Percentiles rank a stretch among this genome's conserved stretches.
phyloP scores from a whole-genome alignment of 768 basidiomycete species.

The Antrodiella citrinella region DNA sequence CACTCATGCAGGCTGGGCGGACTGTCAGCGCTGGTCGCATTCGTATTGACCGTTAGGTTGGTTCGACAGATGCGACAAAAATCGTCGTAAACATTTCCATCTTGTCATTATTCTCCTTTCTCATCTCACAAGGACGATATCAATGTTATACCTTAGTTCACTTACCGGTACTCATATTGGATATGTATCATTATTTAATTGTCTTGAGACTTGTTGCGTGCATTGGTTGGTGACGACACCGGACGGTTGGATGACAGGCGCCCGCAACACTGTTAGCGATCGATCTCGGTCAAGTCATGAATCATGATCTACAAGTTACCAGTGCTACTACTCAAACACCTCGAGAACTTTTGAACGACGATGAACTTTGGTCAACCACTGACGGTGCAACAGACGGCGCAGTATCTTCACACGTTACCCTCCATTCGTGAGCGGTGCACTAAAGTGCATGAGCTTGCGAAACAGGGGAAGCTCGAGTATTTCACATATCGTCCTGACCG shows the following conservation, averaged over 20 bases:
- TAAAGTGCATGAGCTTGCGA: slow-evolving; percentile 71
- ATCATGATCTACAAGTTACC: no score
- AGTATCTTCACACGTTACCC: slow-evolving; percentile 77
- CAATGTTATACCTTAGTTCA: not conserved
- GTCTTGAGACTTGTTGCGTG: not conserved
- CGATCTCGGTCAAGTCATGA: no score
- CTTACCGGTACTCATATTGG: not conserved
- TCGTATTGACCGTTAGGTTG: slow-evolving; percentile 45
- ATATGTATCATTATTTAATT: slow-evolving; percentile 2
- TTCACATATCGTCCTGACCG: slow-evolving; percentile 80
- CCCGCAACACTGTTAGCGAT: no score
- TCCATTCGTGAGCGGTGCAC: slow-evolving; percentile 85
- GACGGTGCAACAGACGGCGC: slow-evolving; percentile 33
- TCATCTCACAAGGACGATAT: not conserved
- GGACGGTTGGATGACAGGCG: no score
- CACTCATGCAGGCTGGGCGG: slow-evolving; percentile 42
- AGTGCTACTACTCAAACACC: no score
- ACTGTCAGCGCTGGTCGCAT: slow-evolving; percentile 44
- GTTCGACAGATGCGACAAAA: slow-evolving; percentile 43
- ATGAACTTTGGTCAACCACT: slow-evolving; percentile 8
- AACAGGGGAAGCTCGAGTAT: slow-evolving; percentile 68
- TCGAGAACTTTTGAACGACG: slow-evolving; percentile 2
- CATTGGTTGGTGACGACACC: no score
- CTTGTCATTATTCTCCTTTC: not conserved
- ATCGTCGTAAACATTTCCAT: slow-evolving; percentile 12